These are phyloP conservation scores for Pseudonitzschia multiseries DNA, from an alignment of 108 stramenopile species.

Conservation along the genomic window DNA sequence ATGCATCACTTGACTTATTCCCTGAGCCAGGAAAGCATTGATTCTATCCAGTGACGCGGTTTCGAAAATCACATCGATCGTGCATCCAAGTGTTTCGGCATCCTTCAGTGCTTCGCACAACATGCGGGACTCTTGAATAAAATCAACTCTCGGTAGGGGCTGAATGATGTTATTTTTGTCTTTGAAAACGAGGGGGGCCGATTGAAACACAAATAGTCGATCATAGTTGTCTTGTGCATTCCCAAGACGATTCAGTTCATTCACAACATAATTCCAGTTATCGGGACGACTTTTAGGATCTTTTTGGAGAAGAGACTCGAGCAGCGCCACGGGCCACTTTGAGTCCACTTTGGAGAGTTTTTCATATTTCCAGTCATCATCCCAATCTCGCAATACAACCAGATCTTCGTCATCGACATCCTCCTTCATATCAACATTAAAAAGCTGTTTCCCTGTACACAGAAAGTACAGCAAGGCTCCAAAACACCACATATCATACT, in stretches of 20 bases:
- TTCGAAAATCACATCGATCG: constrained; percentile 41
- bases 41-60: constrained; percentile 46
- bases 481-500: constrained; percentile 39
- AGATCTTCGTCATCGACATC: constrained; percentile 26
- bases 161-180: constrained; percentile 3
- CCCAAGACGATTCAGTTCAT: not conserved
- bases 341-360: constrained; percentile 17
- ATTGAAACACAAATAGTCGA: constrained; percentile 7
- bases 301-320: constrained; percentile 14
- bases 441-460: constrained; percentile 26
- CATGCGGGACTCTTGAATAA: not conserved
- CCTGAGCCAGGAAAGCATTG: constrained; percentile 29
- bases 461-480: constrained; percentile 28
- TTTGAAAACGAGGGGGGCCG: constrained; percentile 6
- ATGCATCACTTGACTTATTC: constrained; percentile 28
- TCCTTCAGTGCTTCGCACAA: constrained; percentile 2
- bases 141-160: not conserved
- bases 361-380: constrained; percentile 8
- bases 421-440: constrained; percentile 25
- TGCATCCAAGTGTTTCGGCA: constrained; percentile 10
- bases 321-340: constrained; percentile 12
- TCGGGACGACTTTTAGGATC: constrained; percentile 8
- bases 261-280: constrained; percentile 3
- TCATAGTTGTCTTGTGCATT: constrained; percentile 10
- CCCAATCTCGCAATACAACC: constrained; percentile 8